Conservation (phyloP, 2,329 filamentous ascomycete species). For the Xylaria digitata region DNA sequence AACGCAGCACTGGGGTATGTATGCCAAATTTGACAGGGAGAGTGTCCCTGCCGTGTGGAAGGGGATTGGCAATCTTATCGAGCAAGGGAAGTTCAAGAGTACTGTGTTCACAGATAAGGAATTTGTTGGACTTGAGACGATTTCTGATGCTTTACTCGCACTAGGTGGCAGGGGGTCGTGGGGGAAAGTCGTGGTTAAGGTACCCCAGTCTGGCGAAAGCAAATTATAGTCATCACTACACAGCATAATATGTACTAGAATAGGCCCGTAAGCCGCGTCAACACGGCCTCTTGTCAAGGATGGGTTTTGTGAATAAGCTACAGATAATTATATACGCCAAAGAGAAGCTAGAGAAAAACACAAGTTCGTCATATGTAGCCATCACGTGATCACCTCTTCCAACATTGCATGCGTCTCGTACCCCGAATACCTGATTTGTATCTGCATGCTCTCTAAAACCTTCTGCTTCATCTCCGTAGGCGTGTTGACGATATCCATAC, state of each 20-base stretch:
- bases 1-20: conserved; percentile 81
- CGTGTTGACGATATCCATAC: conserved; percentile 67
- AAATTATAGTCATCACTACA: conserved; percentile 57
- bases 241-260: neutral
- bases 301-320: too few species aligned
- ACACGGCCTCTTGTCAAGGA: neutral
- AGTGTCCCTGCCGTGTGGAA: conserved; percentile 81
- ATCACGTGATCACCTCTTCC: conserved; percentile 41
- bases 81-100: conserved; percentile 79
- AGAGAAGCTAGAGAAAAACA: neutral
- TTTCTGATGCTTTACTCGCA: conserved; percentile 80
- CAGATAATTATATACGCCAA: neutral
- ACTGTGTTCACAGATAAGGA: conserved; percentile 85
- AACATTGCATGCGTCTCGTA: conserved; percentile 57
- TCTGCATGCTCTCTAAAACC: conserved; percentile 81
- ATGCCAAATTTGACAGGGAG: conserved; percentile 77
- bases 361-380: neutral
- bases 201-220: conserved; percentile 74
- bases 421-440: conserved; percentile 69
- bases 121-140: conserved; percentile 83
- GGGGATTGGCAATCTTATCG: conserved; percentile 82
- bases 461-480: conserved; percentile 67
- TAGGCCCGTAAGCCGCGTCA: neutral
- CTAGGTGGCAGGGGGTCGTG: conserved; percentile 86
- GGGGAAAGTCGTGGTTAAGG: conserved; percentile 94